A percentile compares a stretch with the other conserved stretches of the same genome.
phyloP scores from a whole-genome alignment of 495 filamentous ascomycete species.

The Trichocladium uniseriatum region DNA sequence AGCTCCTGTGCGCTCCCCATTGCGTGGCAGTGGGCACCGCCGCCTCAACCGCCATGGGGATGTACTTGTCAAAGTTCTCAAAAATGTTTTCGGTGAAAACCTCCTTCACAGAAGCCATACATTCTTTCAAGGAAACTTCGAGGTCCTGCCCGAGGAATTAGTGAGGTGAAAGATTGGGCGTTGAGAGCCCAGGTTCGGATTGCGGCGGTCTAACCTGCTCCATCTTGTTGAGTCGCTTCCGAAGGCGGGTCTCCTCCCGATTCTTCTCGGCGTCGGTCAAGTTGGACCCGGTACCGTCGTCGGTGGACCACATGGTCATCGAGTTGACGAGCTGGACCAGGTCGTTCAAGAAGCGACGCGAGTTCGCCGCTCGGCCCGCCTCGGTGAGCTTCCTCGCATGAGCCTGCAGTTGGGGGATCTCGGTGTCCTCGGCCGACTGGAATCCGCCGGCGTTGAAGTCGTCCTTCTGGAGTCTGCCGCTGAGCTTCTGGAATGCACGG shows the following conservation, averaged over 20 bases:
- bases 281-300: slow-evolving; percentile 35
- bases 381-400: slow-evolving; percentile 56
- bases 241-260: slow-evolving; percentile 33
- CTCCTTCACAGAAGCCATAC: slow-evolving; percentile 28
- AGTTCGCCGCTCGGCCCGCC: slow-evolving; percentile 16
- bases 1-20: slow-evolving; percentile 41
- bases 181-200: slow-evolving; percentile 9
- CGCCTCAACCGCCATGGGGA: slow-evolving; percentile 29
- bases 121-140: slow-evolving; percentile 26
- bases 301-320: slow-evolving; percentile 46
- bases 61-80: slow-evolving; percentile 30
- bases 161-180: background rate
- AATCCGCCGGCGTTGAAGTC: slow-evolving; percentile 34
- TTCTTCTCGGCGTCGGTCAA: slow-evolving; percentile 36
- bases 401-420: slow-evolving; percentile 50
- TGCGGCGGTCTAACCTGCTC: slow-evolving; percentile 32
- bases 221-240: slow-evolving; percentile 34
- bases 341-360: slow-evolving; percentile 36
- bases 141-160: slow-evolving; percentile 19
- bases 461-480: slow-evolving; percentile 39
- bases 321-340: slow-evolving; percentile 50
- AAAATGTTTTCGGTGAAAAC: slow-evolving; percentile 38
- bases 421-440: slow-evolving; percentile 28
- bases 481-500: slow-evolving; percentile 52
- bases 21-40: slow-evolving; percentile 33